phyloP scores from a whole-genome alignment of 257 asterid genomes.

The Solanum virginianum region DNA sequence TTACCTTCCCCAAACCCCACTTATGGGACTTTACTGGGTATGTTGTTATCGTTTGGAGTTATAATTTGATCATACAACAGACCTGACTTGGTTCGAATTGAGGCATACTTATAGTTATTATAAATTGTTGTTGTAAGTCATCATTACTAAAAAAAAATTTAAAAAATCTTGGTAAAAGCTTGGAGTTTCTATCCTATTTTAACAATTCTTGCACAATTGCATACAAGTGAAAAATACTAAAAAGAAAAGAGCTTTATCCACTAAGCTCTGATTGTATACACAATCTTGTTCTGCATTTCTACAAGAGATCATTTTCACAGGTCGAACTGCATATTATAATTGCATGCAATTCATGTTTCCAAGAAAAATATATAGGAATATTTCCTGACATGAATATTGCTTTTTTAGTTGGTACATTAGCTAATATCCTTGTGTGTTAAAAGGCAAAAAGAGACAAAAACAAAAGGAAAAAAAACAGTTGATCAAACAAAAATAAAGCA shows the following conservation, averaged over 20 bases:
- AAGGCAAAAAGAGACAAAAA: background rate
- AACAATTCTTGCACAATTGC: background rate
- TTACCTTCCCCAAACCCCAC: too few relatives aligned
- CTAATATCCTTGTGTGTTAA: background rate
- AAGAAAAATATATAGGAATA: background rate
- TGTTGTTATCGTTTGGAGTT: too few relatives aligned
- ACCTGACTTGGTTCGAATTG: background rate
- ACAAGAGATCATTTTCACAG: fast-evolving
- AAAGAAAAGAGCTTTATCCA: background rate
- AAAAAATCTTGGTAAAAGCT: background rate
- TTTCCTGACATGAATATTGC: background rate
- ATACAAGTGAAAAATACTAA: background rate
- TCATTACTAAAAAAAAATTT: background rate
- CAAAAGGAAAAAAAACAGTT: background rate
- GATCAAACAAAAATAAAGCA: background rate
- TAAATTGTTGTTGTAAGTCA: background rate
- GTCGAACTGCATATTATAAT: background rate
- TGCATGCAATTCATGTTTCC: background rate
- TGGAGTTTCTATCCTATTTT: background rate
- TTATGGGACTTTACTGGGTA: too few relatives aligned
- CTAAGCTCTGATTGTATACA: background rate
- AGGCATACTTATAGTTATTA: background rate
- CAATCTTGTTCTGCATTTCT: background rate
- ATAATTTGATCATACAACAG: background rate
- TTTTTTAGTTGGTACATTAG: background rate